A percentile compares a stretch with the other conserved stretches of the same genome.
Conservation (phyloP, 2,329 filamentous ascomycete species). For the Sporothrix protearum region DNA sequence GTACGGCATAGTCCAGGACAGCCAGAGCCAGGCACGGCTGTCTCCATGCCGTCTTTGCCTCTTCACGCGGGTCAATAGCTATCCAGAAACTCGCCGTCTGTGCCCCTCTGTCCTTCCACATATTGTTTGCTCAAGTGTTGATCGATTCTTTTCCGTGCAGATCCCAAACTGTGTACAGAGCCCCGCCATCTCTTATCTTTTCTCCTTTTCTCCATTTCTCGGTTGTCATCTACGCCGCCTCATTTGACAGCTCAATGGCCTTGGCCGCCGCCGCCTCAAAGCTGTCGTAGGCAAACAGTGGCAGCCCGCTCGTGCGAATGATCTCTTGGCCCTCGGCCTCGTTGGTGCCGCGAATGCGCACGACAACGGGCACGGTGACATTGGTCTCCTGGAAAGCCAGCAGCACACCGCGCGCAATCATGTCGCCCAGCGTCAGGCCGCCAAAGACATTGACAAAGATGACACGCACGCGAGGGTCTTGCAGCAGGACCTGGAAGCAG, state of each 20-base stretch:
- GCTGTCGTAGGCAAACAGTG: slow-evolving; percentile 67
- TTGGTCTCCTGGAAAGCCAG: slow-evolving; percentile 66
- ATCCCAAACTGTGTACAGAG: neutral
- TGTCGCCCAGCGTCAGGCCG: slow-evolving; percentile 66
- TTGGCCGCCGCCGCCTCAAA: slow-evolving; percentile 70
- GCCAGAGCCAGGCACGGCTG: neutral
- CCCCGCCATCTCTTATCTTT: neutral
- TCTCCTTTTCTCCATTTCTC: no score
- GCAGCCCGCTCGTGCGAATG: slow-evolving; percentile 64
- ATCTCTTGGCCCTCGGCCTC: slow-evolving; percentile 67
- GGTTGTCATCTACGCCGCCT: neutral
- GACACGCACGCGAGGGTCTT: slow-evolving; percentile 67
- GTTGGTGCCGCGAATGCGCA: slow-evolving; percentile 70
- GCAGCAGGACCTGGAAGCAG: slow-evolving; percentile 69
- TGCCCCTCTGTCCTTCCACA: neutral
- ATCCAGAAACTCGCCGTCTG: neutral
- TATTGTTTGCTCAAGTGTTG: neutral
- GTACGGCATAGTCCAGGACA: neutral
- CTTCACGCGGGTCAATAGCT: neutral
- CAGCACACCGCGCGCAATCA: slow-evolving; percentile 74
- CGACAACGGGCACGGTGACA: slow-evolving; percentile 71
- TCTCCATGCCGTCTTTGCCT: neutral
- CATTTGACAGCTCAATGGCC: slow-evolving; percentile 52
- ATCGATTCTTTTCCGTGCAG: neutral
- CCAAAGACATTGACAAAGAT: slow-evolving; percentile 58